A percentile compares a stretch with the other conserved stretches of the same genome.
phyloP scores from a whole-genome alignment of 441 rosid genomes.

The Flueggea neowawraea region DNA sequence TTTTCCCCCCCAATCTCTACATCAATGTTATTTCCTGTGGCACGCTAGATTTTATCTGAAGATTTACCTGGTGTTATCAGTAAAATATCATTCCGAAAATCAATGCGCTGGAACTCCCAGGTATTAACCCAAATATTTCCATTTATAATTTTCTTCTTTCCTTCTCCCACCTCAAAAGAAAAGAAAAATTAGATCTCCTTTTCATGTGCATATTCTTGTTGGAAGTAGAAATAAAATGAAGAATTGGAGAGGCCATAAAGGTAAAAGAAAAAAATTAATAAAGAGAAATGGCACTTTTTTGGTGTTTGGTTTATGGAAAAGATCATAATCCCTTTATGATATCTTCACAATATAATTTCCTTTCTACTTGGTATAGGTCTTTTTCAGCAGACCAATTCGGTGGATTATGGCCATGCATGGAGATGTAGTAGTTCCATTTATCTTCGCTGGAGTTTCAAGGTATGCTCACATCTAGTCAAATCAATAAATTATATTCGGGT shows the following conservation, averaged over 20 bases:
- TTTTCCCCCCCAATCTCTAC: not conserved
- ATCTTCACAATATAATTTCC: too few relatives aligned
- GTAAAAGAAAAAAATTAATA: too few relatives aligned
- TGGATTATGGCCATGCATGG: constrained; percentile 98
- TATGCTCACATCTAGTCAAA: constrained; percentile 21
- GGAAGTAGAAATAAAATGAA: too few relatives aligned
- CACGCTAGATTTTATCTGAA: constrained; percentile 77
- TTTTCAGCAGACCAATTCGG: constrained; percentile 93
- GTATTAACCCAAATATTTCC: constrained; percentile 24
- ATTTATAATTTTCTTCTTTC: constrained; percentile 1
- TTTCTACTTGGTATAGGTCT: constrained; percentile 41
- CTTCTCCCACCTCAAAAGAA: not conserved
- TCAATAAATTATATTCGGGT: too few relatives aligned
- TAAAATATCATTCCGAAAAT: constrained; percentile 84
- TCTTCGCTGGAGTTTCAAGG: constrained; percentile 87
- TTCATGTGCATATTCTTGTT: not conserved
- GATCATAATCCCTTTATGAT: too few relatives aligned
- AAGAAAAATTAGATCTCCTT: not conserved
- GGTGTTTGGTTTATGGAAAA: too few relatives aligned
- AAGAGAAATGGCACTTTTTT: too few relatives aligned
- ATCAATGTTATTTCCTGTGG: constrained; percentile 11
- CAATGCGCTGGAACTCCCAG: constrained; percentile 99
- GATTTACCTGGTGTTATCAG: constrained; percentile 70
- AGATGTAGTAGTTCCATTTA: constrained; percentile 74
- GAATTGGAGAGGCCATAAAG: too few relatives aligned